Conservation (phyloP, 164 flowering plant genomes). For the Warburgia ugandensis region DNA sequence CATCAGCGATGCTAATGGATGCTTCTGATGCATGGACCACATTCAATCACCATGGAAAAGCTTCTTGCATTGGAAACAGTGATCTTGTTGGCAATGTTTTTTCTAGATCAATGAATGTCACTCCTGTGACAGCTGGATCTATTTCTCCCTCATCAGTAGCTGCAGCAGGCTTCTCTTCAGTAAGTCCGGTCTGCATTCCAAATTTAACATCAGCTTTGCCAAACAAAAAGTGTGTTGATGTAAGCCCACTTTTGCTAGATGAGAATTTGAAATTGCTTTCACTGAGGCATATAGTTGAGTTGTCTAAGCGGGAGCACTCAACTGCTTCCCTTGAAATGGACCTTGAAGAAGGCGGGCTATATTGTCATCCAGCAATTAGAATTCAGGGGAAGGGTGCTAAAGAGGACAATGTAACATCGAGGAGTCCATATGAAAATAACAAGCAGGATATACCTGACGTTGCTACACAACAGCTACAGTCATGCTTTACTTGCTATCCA, state of each 20-base stretch:
- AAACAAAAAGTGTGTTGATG: constrained; percentile 18
- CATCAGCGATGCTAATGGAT: constrained; percentile 15
- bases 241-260: constrained; percentile 20
- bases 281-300: constrained; percentile 26
- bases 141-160: constrained; percentile 13
- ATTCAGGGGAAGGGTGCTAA: constrained; percentile 16
- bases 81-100: constrained; percentile 15
- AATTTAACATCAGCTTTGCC: constrained; percentile 12
- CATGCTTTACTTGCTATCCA: constrained; percentile 12
- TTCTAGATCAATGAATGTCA: constrained; percentile 12
- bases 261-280: constrained; percentile 37
- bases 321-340: constrained; percentile 18
- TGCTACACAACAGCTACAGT: constrained; percentile 10
- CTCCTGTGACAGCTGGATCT: constrained; percentile 12
- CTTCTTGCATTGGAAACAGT: constrained; percentile 15
- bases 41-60: constrained; percentile 14
- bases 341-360: constrained; percentile 14
- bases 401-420: constrained; percentile 10
- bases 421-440: constrained; percentile 7
- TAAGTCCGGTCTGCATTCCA: constrained; percentile 15
- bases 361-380: constrained; percentile 8
- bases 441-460: constrained; percentile 17
- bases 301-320: constrained; percentile 27
- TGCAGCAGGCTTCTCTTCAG: constrained; percentile 21
- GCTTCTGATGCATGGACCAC: constrained; percentile 18